A percentile compares a stretch with the other conserved stretches of the same genome.
Conservation (phyloP, 345 rosid species). For the Dipteronia dyeriana region DNA sequence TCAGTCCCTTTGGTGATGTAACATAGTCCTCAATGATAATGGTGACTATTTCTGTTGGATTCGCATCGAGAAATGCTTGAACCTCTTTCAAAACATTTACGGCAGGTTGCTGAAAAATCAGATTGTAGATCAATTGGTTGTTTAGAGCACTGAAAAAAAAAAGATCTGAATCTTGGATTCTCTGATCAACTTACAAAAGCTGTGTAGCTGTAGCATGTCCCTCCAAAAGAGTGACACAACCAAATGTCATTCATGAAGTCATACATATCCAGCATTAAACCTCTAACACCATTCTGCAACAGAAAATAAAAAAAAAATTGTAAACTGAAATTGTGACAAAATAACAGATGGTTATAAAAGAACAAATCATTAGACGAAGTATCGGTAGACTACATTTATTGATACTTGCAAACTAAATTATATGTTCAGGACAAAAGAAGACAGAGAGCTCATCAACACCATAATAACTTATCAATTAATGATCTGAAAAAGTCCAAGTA, state of each 20-base stretch:
- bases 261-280: conserved; percentile 91
- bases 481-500: not conserved
- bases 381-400: not conserved
- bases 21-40: conserved; percentile 88
- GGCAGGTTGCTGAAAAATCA: conserved; percentile 61
- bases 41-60: conserved; percentile 69
- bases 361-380: not conserved
- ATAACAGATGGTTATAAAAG: not conserved
- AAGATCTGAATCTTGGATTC: not conserved
- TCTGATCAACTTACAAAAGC: conserved; percentile 65
- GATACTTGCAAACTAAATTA: too few relatives aligned
- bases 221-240: conserved; percentile 83
- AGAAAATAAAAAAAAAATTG: not conserved
- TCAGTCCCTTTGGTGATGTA: conserved; percentile 64
- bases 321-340: not conserved
- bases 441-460: too few relatives aligned
- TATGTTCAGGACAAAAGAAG: too few relatives aligned
- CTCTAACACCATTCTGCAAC: conserved; percentile 88
- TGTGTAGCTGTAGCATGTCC: conserved; percentile 64
- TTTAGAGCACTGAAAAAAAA: not conserved
- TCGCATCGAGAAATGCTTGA: conserved; percentile 52
- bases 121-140: not conserved
- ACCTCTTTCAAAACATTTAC: conserved; percentile 67
- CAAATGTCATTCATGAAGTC: conserved; percentile 78
- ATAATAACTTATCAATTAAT: not conserved